Percentiles rank a stretch among this genome's conserved stretches.
Evolutionary conservation across 495 filamentous ascomycete species (phyloP).

Genomic region (Echria macrotheca): DNA sequence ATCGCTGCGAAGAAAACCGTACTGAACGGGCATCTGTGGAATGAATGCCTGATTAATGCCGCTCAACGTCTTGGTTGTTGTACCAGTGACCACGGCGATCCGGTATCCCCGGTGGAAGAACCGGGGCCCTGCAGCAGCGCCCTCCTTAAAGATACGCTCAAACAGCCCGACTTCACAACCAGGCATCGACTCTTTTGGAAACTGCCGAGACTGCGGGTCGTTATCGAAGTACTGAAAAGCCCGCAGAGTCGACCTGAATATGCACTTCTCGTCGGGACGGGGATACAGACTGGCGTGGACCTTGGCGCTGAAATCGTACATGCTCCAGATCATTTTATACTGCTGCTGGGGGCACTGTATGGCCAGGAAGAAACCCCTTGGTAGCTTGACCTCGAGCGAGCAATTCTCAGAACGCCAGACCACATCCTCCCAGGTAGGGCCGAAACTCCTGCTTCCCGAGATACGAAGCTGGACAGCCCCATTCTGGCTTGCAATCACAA

Average conservation of each 20-base stretch:
- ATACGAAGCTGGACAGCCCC: conserved; percentile 69
- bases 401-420: conserved; percentile 62
- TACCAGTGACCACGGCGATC: conserved; percentile 65
- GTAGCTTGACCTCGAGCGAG: conserved; percentile 58
- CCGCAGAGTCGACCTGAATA: conserved; percentile 59
- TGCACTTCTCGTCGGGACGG: conserved; percentile 56
- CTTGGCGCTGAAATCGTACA: conserved; percentile 72
- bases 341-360: conserved; percentile 66
- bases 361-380: conserved; percentile 61
- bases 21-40: conserved; percentile 59
- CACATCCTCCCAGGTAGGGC: conserved; percentile 72
- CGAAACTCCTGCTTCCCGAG: conserved; percentile 58
- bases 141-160: conserved; percentile 56
- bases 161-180: conserved; percentile 67
- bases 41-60: conserved; percentile 61
- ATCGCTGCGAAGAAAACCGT: conserved; percentile 64
- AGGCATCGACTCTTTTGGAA: conserved; percentile 66
- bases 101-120: conserved; percentile 71
- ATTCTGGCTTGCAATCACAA: conserved; percentile 70
- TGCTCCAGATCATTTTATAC: conserved; percentile 69
- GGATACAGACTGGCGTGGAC: conserved; percentile 63
- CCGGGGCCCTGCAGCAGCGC: conserved; percentile 61
- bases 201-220: conserved; percentile 54
- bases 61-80: conserved; percentile 68
- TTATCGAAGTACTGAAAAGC: conserved; percentile 73